These are phyloP conservation scores for Sanguinoderma infundibulare DNA, from an alignment of 1,284 basidiomycete species.

Conservation along the genomic window DNA sequence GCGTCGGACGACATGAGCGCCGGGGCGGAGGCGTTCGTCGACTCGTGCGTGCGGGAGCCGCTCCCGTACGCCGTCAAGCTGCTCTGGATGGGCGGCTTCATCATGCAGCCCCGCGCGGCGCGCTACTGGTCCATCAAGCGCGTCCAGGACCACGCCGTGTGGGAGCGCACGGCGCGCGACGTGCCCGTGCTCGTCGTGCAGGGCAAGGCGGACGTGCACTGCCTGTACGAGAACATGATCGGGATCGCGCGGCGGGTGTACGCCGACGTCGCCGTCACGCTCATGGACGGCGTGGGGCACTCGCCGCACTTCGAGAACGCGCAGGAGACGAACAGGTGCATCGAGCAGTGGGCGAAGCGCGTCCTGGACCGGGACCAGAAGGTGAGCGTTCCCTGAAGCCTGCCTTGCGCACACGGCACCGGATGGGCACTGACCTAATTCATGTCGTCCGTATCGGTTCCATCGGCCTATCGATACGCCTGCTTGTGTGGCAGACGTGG, in stretches of 20 bases:
- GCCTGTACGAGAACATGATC: constrained; percentile 32
- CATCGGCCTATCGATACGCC: not conserved
- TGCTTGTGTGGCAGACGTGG: not conserved
- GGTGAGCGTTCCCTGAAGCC: not conserved
- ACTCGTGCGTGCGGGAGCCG: constrained; percentile 35
- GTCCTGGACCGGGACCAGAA: not conserved
- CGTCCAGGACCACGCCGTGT: constrained; percentile 38
- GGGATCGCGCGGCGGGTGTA: constrained; percentile 35
- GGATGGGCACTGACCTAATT: not conserved
- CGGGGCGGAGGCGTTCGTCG: constrained; percentile 37
- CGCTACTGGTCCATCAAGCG: constrained; percentile 35
- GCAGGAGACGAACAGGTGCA: constrained; percentile 20
- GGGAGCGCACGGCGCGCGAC: constrained; percentile 33
- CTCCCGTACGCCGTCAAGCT: constrained; percentile 37
- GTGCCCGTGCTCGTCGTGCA: constrained; percentile 41
- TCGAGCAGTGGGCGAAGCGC: constrained; percentile 16
- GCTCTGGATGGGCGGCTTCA: constrained; percentile 39
- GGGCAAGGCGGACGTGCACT: constrained; percentile 38
- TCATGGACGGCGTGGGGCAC: constrained; percentile 40
- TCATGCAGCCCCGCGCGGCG: constrained; percentile 38
- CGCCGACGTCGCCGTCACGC: constrained; percentile 33
- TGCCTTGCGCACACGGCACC: not conserved
- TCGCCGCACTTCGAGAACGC: constrained; percentile 32
- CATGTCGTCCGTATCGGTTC: not conserved
- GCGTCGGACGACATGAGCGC: constrained; percentile 35